These are phyloP conservation scores for Aspergillus felis DNA, from an alignment of 2,329 filamentous ascomycete genomes.

Conservation along the genomic window DNA sequence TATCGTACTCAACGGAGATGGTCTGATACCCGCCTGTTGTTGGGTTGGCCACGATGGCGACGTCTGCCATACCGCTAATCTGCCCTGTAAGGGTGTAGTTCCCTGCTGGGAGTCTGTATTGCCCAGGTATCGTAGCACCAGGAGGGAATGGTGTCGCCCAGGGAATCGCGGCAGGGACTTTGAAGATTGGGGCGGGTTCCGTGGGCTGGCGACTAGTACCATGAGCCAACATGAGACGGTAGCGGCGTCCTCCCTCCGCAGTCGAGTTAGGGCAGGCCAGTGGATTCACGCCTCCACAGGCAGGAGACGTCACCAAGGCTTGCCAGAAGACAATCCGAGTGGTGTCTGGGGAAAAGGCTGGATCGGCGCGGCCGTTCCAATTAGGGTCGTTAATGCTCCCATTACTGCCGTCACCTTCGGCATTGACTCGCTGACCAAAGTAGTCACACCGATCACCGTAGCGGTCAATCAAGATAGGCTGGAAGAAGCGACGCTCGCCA, in stretches of 20 bases:
- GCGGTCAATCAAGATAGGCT: slow-evolving; percentile 42
- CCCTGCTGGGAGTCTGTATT: slow-evolving; percentile 1
- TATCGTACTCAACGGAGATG: slow-evolving; percentile 32
- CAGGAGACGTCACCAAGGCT: slow-evolving; percentile 34
- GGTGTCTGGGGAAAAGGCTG: slow-evolving; percentile 31
- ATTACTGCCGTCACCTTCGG: slow-evolving; percentile 27
- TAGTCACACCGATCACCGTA: slow-evolving; percentile 46
- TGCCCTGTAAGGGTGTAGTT: slow-evolving; percentile 16
- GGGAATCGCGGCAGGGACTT: slow-evolving; percentile 19
- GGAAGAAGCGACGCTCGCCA: slow-evolving; percentile 44
- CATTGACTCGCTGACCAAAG: slow-evolving; percentile 45
- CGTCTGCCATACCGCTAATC: slow-evolving; percentile 9
- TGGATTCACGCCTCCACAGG: slow-evolving; percentile 44
- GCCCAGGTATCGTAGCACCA: slow-evolving; percentile 2
- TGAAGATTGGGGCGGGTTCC: slow-evolving; percentile 14
- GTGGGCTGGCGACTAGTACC: slow-evolving; percentile 32
- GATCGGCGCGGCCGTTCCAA: slow-evolving; percentile 49
- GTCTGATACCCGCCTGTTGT: slow-evolving; percentile 13
- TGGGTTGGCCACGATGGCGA: background rate
- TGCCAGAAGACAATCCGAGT: slow-evolving; percentile 45
- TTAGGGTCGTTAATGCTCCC: slow-evolving; percentile 44
- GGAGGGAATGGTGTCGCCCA: slow-evolving; percentile 15
- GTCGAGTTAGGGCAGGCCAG: slow-evolving; percentile 41
- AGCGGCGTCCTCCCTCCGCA: slow-evolving; percentile 34
- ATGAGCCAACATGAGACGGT: slow-evolving; percentile 43